Conservation (phyloP, 2,329 filamentous ascomycete genomes). For the Moelleriella libera region DNA sequence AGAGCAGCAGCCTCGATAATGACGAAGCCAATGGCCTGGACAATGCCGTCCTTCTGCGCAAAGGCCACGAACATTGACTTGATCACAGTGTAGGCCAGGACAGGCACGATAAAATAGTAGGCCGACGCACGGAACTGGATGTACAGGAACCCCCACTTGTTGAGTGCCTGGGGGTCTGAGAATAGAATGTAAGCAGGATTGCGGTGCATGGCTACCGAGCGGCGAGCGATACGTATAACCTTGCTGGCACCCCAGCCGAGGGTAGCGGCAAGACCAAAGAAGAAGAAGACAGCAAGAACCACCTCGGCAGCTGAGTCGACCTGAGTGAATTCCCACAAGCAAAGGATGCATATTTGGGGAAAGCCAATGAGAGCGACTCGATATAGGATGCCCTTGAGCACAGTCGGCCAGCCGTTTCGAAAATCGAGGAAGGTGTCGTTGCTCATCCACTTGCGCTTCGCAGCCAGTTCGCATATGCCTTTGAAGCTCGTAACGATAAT, state of each 20-base stretch:
- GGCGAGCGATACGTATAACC: constrained; percentile 77
- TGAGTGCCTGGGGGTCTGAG: constrained; percentile 83
- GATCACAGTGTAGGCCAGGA: constrained; percentile 64
- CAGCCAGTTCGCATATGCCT: constrained; percentile 60
- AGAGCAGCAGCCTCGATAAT: constrained; percentile 70
- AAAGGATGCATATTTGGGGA: constrained; percentile 80
- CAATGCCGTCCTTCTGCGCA: constrained; percentile 53
- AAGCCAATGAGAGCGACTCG: constrained; percentile 81
- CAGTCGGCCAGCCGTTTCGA: constrained; percentile 83
- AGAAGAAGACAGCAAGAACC: constrained; percentile 77
- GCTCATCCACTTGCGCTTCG: constrained; percentile 65
- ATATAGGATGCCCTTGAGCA: constrained; percentile 89
- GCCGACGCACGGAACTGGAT: constrained; percentile 92
- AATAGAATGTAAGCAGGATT: constrained; percentile 96
- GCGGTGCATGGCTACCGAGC: constrained; percentile 82
- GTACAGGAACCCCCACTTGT: constrained; percentile 98
- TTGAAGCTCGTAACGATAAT: constrained; percentile 68
- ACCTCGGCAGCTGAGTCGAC: constrained; percentile 76
- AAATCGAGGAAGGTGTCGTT: constrained; percentile 82
- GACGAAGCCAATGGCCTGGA: constrained; percentile 70
- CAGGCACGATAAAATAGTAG: constrained; percentile 85
- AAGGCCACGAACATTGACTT: constrained; percentile 85
- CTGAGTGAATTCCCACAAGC: constrained; percentile 84
- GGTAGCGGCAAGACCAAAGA: constrained; percentile 64
- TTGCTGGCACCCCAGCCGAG: constrained; percentile 80